Percentiles rank a stretch among this genome's conserved stretches.
These are phyloP conservation scores for Eucalyptus caleyi DNA, from an alignment of 345 rosid genomes.

Conservation along the genomic window DNA sequence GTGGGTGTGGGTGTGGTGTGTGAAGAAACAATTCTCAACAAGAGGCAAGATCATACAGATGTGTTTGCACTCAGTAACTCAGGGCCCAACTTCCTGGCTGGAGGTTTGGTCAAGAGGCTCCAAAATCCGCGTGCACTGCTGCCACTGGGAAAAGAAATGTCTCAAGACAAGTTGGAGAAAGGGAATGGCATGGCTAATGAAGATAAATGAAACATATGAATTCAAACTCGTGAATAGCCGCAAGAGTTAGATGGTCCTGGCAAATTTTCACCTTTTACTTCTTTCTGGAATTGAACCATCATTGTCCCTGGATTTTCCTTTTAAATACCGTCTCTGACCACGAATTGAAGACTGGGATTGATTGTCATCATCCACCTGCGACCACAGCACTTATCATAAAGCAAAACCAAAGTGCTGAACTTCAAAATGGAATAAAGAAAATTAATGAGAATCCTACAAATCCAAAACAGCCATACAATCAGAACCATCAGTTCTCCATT, in stretches of 20 bases:
- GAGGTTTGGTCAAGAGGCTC: constrained; percentile 32
- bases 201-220: neutral
- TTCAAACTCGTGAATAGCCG: neutral
- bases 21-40: neutral
- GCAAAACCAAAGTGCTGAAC: neutral
- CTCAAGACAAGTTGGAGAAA: neutral
- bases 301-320: constrained; percentile 26
- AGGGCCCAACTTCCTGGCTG: constrained; percentile 22
- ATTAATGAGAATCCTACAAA: neutral
- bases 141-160: neutral
- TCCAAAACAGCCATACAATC: neutral
- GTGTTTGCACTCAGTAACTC: constrained; percentile 13
- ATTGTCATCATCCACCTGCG: constrained; percentile 49
- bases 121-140: constrained; percentile 50
- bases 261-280: constrained; percentile 30
- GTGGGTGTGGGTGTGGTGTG: neutral
- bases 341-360: constrained; percentile 23
- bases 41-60: constrained; percentile 14
- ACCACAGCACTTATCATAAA: constrained; percentile 1
- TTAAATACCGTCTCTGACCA: constrained; percentile 25
- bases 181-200: neutral
- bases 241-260: neutral
- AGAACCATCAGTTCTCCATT: neutral
- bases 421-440: neutral
- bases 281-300: constrained; percentile 15